Evolutionary conservation across 768 basidiomycete species (phyloP).

Genomic region (Boletellus ananas): DNA sequence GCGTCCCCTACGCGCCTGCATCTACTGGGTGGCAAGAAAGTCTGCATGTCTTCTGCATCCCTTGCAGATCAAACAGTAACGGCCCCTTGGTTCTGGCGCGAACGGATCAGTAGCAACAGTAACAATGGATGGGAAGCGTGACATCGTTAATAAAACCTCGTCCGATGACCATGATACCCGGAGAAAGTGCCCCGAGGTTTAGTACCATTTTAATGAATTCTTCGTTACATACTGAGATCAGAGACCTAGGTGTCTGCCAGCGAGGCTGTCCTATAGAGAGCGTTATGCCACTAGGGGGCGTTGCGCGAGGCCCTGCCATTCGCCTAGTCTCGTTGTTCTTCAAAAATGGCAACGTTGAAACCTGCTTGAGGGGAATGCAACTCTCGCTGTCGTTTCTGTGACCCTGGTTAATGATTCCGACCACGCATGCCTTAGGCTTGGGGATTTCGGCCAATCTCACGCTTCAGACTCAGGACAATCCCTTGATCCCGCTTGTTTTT

Average conservation of each 20-base stretch:
- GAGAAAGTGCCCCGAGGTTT: constrained; percentile 14
- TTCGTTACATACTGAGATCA: constrained; percentile 2
- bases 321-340: constrained; percentile 25
- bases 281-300: constrained; percentile 22
- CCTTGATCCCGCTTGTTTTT: constrained; percentile 24
- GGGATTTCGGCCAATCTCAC: constrained; percentile 28
- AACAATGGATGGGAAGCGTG: constrained; percentile 4
- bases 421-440: constrained; percentile 19
- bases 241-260: constrained; percentile 18
- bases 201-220: background rate
- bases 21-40: constrained; percentile 30
- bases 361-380: background rate
- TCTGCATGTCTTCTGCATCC: constrained; percentile 20
- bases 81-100: constrained; percentile 8
- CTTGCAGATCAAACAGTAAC: constrained; percentile 10
- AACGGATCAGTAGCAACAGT: constrained; percentile 21
- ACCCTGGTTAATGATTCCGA: constrained; percentile 10
- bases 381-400: background rate
- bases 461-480: constrained; percentile 21
- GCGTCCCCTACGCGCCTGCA: constrained; percentile 16
- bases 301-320: constrained; percentile 6
- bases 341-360: constrained; percentile 18
- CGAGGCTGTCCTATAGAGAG: constrained; percentile 29
- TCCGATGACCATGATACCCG: background rate
- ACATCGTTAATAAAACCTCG: constrained; percentile 27